Base-by-base conservation (phyloP, 2,329 filamentous ascomycete species). In the Diaporthe citri region DNA sequence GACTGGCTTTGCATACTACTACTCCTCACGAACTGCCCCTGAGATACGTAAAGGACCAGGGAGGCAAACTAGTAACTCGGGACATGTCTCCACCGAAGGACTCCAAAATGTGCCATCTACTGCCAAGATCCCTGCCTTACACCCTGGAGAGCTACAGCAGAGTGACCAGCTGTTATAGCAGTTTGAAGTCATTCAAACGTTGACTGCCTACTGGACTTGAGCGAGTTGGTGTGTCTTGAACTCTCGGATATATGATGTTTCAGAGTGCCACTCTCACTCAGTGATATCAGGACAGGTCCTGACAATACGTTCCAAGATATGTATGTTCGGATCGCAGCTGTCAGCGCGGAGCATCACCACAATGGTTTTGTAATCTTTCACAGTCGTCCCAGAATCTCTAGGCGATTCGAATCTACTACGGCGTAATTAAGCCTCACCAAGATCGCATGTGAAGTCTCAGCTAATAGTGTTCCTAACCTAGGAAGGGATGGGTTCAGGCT, bases 1-100 rank as follows among this genome's bases (percentile, higher is more conserved):
- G 20, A 51, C 43, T 51, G 43, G 20, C 31, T 66, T 51, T 10
- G 3, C 4, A 12, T n/a, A 20, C n/a, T 17, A n/a, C 12, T 51
- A 52, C 31, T 67, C 62, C 62, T 67, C 62, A 67, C 31, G 62
- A 67, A 51, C 31, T 6, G 22, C 28, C 62, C 43, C 46, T 52
- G 31, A 39, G 13, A 39, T 39, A 39, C 31, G 22, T 39, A 12
- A n/a, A 52, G 25, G 25, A 31, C 28, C 34, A 46, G 46, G 43
- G 46, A 67, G 22, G 15, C 46, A 20, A 48, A 52, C 28, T 52
- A 39, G 31, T 46, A 52, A 67, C 31, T 39, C 46, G 46, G 43
- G 31, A n/a, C 46, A 52, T 39, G 15, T 52, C 46, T 67, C 22
- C n/a, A 31, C 31, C 62, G 62, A 67, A 20, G 31, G 17, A 39